Evolutionary conservation across 495 filamentous ascomycete species (phyloP).

Genomic region (Alectoria sarmentosa): DNA sequence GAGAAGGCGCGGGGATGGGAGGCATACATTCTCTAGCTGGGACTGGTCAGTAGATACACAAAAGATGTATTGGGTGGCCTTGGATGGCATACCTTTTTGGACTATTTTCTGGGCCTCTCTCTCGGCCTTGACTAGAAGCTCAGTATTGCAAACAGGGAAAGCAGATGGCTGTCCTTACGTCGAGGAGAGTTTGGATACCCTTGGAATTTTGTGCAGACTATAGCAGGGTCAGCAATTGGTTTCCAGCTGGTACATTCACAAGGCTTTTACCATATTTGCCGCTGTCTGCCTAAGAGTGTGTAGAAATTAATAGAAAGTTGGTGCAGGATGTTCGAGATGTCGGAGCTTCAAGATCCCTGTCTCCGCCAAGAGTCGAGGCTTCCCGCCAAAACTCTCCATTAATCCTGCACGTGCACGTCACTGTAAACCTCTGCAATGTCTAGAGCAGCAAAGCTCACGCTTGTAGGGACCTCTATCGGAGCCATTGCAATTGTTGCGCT

Average conservation of each 20-base stretch:
- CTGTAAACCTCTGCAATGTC: too few relatives aligned
- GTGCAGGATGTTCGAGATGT: not conserved
- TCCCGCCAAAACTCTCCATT: not conserved
- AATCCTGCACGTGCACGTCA: slow-evolving; percentile 1
- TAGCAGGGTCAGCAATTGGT: not conserved
- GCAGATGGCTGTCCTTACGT: slow-evolving; percentile 56
- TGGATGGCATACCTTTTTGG: slow-evolving; percentile 64
- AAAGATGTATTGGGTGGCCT: slow-evolving; percentile 1
- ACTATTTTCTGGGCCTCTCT: slow-evolving; percentile 99
- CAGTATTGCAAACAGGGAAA: slow-evolving; percentile 26
- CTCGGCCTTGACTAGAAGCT: slow-evolving; percentile 62
- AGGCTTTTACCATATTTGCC: slow-evolving; percentile 1
- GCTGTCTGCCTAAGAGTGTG: slow-evolving; percentile 1
- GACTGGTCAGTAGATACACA: slow-evolving; percentile 32
- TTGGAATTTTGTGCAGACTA: slow-evolving; percentile 97
- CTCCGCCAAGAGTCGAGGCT: not conserved
- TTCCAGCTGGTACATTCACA: not conserved
- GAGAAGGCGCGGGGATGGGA: slow-evolving; percentile 3
- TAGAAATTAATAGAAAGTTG: not conserved
- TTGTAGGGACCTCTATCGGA: slow-evolving; percentile 67
- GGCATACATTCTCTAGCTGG: slow-evolving; percentile 67
- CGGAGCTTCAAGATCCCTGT: slow-evolving; percentile 14
- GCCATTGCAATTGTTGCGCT: slow-evolving; percentile 71
- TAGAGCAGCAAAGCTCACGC: slow-evolving; percentile 75
- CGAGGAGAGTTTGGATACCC: slow-evolving; percentile 96